Conservation (phyloP, 2,329 filamentous ascomycete genomes). For the Aureobasidium namibiae region DNA sequence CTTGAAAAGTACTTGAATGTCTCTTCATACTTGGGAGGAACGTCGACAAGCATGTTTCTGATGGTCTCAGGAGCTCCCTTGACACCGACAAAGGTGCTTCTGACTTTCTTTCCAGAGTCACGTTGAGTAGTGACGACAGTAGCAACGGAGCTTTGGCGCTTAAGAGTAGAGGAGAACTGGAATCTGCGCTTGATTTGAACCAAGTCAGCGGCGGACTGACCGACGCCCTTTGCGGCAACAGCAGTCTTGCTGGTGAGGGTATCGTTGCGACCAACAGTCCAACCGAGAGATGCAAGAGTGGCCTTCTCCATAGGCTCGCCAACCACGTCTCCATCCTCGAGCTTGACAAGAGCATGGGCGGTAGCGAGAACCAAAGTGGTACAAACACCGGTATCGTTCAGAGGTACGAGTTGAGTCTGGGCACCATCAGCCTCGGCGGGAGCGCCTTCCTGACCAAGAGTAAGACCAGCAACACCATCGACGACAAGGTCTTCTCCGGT, state of each 20-base stretch:
- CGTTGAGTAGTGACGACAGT: slow-evolving; percentile 66
- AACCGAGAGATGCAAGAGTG: slow-evolving; percentile 79
- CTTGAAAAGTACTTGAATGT: slow-evolving; percentile 98
- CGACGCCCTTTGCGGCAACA: slow-evolving; percentile 36
- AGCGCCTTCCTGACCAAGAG: slow-evolving; percentile 59
- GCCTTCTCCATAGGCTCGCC: slow-evolving; percentile 99
- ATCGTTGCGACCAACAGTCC: slow-evolving; percentile 87
- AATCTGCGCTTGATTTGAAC: slow-evolving; percentile 96
- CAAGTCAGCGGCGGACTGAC: slow-evolving; percentile 51
- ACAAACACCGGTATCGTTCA: slow-evolving; percentile 63
- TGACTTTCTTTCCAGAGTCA: slow-evolving; percentile 65
- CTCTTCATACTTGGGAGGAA: slow-evolving; percentile 87
- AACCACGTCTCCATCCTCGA: slow-evolving; percentile 94
- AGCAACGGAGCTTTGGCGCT: slow-evolving; percentile 90
- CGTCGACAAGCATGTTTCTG: slow-evolving; percentile 76
- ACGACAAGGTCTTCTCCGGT: slow-evolving; percentile 96
- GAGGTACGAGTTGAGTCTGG: slow-evolving; percentile 67
- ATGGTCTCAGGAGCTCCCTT: slow-evolving; percentile 98
- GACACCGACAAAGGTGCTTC: slow-evolving; percentile 85
- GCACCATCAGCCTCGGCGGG: slow-evolving; percentile 67
- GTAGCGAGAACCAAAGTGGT: slow-evolving; percentile 91
- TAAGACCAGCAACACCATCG: slow-evolving; percentile 87
- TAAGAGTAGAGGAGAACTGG: slow-evolving; percentile 94
- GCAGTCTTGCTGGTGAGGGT: slow-evolving; percentile 61
- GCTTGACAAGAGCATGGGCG: slow-evolving; percentile 87